Base-by-base conservation (phyloP, 208 protist genomes). In the Acanthamoeba healyi region DNA sequence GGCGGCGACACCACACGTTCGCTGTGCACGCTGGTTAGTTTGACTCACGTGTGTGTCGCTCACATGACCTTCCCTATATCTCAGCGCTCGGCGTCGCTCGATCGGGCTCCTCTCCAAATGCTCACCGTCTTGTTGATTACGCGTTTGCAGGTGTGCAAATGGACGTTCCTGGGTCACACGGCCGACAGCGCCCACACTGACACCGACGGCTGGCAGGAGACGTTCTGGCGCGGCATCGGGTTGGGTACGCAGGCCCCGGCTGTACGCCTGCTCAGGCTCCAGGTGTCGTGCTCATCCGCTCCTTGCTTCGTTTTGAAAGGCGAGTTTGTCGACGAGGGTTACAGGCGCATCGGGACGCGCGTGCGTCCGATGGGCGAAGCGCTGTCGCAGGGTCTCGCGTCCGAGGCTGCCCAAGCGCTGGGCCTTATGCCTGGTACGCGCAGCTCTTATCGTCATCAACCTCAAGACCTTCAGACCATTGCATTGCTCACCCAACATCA, bases 1-100 rank as follows among this genome's bases (percentile, higher is more conserved):
- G 70, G 70, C 15, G 70, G 70, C 22, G 70, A 79, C 70, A 44
- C 70, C 19, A 79, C 70, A 4, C 70, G 70, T 29, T 79, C 70
- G 70, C 70, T 79, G 32, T 79, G 70, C 24, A 79, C 70, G 7
- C 36, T 79, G 70, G 70, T 79, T 79, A 79, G 70, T 79, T 22
- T 79, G 32, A 79, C 70, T 46, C 70, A 79, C 24, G 70, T 79
- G 70, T 79, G 70, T 79, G 29, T 67, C 54, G n/a, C 14, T n/a
- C 44, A 49, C 44, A 15, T 49, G 44, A 49, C 44, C 44, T 49
- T 4, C 44, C 44, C 44, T 49, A 4, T 49, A 15, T 49, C 44
- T 49, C 4, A 49, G 9, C 44, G 4, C 44, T 4, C 12, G 44
- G 9, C 44, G 4, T 12, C 44, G 9, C 44, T 49, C 44, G 44